Percentiles rank a stretch among this genome's conserved stretches.
Evolutionary conservation across 257 asterid genomes (phyloP).

Genomic region (Fraxinus americana): DNA sequence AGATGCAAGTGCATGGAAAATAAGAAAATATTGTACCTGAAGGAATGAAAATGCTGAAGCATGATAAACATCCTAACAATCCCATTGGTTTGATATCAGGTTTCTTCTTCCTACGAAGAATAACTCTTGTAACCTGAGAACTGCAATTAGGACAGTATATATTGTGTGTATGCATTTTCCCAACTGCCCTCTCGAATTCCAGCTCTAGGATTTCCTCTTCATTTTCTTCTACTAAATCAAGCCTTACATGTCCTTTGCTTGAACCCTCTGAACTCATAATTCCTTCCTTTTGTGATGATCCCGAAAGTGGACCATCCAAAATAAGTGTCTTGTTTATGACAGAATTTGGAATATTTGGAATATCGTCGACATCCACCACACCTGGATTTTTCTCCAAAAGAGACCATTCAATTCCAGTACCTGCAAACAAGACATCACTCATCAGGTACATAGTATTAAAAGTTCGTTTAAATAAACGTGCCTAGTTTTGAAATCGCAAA

Average conservation of each 20-base stretch:
- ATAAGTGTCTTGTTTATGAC: slow-evolving; percentile 24
- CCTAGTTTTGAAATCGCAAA: neutral
- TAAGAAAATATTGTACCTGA: slow-evolving; percentile 34
- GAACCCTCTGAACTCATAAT: slow-evolving; percentile 1
- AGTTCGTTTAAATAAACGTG: neutral
- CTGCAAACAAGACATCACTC: slow-evolving; percentile 4
- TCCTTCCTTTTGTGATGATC: slow-evolving; percentile 3
- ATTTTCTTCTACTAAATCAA: slow-evolving; percentile 30
- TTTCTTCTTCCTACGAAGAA: slow-evolving; percentile 51
- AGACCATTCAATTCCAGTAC: slow-evolving; percentile 21
- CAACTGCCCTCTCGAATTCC: slow-evolving; percentile 56
- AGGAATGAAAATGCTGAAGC: slow-evolving; percentile 58
- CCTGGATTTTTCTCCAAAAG: slow-evolving; percentile 2
- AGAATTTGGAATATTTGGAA: slow-evolving; percentile 28
- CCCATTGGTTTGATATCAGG: neutral
- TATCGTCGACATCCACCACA: slow-evolving; percentile 35
- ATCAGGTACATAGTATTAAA: neutral
- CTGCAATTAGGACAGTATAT: slow-evolving; percentile 66
- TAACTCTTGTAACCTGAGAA: slow-evolving; percentile 53
- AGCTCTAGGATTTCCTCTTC: slow-evolving; percentile 60
- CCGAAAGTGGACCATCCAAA: neutral
- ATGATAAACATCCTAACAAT: slow-evolving; percentile 58
- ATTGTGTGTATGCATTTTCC: slow-evolving; percentile 56
- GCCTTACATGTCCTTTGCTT: slow-evolving; percentile 16
- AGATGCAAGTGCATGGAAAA: neutral